Base-by-base conservation (phyloP, 495 filamentous ascomycete genomes). In the Astrothelium subdiscretum region DNA sequence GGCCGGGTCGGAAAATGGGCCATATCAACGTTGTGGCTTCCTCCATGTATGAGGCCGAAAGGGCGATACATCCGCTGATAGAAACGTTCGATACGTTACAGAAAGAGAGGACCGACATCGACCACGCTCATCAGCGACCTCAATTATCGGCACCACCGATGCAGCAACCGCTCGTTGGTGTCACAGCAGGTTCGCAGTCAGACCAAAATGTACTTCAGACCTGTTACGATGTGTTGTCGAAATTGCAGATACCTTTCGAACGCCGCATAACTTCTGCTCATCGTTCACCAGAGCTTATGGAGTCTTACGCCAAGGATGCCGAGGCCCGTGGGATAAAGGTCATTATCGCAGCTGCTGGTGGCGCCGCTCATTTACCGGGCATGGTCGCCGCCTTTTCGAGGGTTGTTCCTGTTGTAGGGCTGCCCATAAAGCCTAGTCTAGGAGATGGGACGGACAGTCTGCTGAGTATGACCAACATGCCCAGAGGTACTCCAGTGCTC, bases 151-250 rank as follows among this genome's bases (percentile, higher is more conserved):
- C 48, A 11, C 43, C 52, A 11, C 22, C 29, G 11, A 40, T 10
- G 18, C 44, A 64, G 32, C 32, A 76, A 71, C 88, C 87, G 0
- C 75, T 90, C 4, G 85, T 97, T 8, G 87, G 87, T 8, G 85
- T 98, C 10, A 89, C 91, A 38, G 96, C 96, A 90, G 94, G 94
- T 63, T 97, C 94, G 4, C 91, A 96, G 76, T 94, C 89, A 42
- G 94, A 98, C 73, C 83, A 96, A 20, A 85, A 86, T 38, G 84
- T 88, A 13, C 82, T 97, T 18, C 81, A 84, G 26, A 84, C 87
- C 1, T 90, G 88, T 18, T 78, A 95, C 42, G 83, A 88, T 63
- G 80, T 96, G 40, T 81, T 98, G 40, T 76, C 81, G 31, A 81
- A 85, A 35, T 88, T 98, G 68, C 77, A 79, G 18, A 86, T 97